Base-by-base conservation (phyloP, 2,329 filamentous ascomycete species). In the Chalara sp. region DNA sequence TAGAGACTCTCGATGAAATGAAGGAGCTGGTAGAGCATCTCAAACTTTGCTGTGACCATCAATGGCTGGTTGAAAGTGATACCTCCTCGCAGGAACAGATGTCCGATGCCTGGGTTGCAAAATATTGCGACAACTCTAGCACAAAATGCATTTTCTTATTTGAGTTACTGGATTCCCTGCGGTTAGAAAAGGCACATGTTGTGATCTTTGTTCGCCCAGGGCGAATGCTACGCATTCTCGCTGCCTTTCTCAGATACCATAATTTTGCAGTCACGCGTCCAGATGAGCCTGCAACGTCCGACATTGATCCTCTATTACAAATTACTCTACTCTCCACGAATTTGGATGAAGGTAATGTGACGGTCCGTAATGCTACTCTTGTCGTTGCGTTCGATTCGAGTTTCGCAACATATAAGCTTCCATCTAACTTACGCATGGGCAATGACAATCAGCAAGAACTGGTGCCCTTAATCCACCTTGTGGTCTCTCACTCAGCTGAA, bases 111-210 rank as follows among this genome's bases (percentile, higher is more conserved):
- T 78, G 80, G 56, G 72, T 75, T 1, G 71, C 75, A 50, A 75
- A 75, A 48, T 75, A 78, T 7, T 37, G 8, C 8, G 8, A 10
- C 8, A 37, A 37, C n/a, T 10, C 35, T n/a, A 84, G 81, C 62
- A 68, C 77, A 49, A 85, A 85, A 57, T 80, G 78, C 57, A 74
- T 72, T 32, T 84, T 85, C 56, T 58, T 83, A 5, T 75, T 72
- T 43, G 78, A 82, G 54, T 67, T 85, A 4, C 61, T 83, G 32
- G 67, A 74, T 21, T 60, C 64, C 6, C 60, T 82, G 8, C 60
- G 62, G n/a, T 63, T 67, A 12, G 63, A 67, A 10, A 68, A 74
- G 8, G 72, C 70, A 37, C 76, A 72, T 35, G 63, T 84, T 6
- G 64, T 82, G 11, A 72, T 85, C 29, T 60, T 84, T 8, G 76